Evolutionary conservation across 148 eudicot species (phyloP).

Genomic region (Persicaria tinctoria): DNA sequence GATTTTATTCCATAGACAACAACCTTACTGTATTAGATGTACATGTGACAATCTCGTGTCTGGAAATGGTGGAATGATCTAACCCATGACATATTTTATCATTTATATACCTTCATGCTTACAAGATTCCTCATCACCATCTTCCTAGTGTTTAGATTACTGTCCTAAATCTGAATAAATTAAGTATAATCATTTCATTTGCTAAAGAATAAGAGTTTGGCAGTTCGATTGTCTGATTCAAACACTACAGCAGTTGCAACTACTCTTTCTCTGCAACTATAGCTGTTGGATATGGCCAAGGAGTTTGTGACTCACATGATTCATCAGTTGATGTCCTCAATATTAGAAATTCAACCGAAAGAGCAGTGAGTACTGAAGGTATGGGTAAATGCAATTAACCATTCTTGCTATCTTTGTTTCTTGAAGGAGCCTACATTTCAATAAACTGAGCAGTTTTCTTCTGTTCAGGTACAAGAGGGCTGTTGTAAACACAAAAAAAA

Average conservation of each 20-base stretch:
- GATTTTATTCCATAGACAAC: too few relatives aligned
- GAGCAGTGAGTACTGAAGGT: slow-evolving; percentile 7
- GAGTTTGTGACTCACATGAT: slow-evolving; percentile 10
- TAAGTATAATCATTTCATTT: not conserved
- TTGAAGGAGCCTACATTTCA: not conserved
- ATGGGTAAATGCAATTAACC: not conserved
- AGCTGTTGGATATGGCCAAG: slow-evolving; percentile 17
- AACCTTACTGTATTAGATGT: too few relatives aligned
- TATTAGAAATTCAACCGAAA: slow-evolving; percentile 16
- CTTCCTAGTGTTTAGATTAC: too few relatives aligned
- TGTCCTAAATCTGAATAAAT: not conserved
- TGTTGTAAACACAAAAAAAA: too few relatives aligned
- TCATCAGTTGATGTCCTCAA: slow-evolving; percentile 12
- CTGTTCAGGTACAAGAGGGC: slow-evolving; percentile 28
- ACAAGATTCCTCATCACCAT: too few relatives aligned
- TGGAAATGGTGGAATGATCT: too few relatives aligned
- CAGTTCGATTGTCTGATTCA: slow-evolving; percentile 42
- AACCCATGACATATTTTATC: too few relatives aligned
- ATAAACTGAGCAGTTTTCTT: not conserved
- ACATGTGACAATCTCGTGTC: too few relatives aligned
- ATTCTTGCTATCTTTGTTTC: not conserved
- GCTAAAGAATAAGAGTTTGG: slow-evolving; percentile 11
- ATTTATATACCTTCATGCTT: too few relatives aligned
- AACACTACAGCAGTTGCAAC: slow-evolving; percentile 37
- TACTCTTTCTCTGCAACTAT: slow-evolving; percentile 29